Percentiles rank a stretch among this genome's conserved stretches.
Conservation (phyloP, 805 yeast species). For the Ogataea nonfermentans region DNA sequence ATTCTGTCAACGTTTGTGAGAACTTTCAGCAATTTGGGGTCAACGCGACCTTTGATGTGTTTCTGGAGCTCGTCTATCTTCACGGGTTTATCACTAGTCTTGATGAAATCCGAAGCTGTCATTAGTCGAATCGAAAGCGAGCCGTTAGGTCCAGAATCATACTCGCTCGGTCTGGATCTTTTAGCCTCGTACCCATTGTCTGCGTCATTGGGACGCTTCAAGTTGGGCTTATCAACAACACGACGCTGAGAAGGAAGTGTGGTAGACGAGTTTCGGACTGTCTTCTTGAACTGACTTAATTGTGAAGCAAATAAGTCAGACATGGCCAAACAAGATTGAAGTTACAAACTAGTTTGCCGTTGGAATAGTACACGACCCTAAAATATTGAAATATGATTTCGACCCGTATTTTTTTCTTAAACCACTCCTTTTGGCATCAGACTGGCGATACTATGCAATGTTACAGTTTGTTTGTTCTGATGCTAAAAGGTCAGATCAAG, state of each 20-base stretch:
- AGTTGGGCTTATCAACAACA: conserved; percentile 19
- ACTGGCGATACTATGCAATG: conserved; percentile 11
- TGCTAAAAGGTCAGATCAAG: conserved; percentile 11
- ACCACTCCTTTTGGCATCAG: conserved; percentile 7
- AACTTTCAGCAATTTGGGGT: conserved; percentile 63
- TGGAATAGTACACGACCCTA: conserved; percentile 10
- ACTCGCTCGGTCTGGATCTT: conserved; percentile 16
- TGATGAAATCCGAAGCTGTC: conserved; percentile 88
- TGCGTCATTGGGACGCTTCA: conserved; percentile 11
- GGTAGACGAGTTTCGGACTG: conserved; percentile 54
- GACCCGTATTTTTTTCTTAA: background rate
- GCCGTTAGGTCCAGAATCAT: conserved; percentile 16
- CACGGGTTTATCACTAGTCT: conserved; percentile 67
- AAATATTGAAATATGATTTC: background rate
- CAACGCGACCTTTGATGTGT: conserved; percentile 62
- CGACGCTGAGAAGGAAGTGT: conserved; percentile 42
- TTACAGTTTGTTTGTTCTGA: conserved; percentile 27
- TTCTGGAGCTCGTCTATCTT: conserved; percentile 61
- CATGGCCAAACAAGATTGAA: conserved; percentile 18
- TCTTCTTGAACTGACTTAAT: conserved; percentile 62
- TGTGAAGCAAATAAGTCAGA: conserved; percentile 38
- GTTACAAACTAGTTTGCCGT: conserved; percentile 5
- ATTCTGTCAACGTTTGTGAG: conserved; percentile 76
- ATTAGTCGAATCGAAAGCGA: conserved; percentile 79
- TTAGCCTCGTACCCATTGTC: conserved; percentile 16